Conservation (phyloP, 1,284 basidiomycete genomes). For the Earliella scabrosa region DNA sequence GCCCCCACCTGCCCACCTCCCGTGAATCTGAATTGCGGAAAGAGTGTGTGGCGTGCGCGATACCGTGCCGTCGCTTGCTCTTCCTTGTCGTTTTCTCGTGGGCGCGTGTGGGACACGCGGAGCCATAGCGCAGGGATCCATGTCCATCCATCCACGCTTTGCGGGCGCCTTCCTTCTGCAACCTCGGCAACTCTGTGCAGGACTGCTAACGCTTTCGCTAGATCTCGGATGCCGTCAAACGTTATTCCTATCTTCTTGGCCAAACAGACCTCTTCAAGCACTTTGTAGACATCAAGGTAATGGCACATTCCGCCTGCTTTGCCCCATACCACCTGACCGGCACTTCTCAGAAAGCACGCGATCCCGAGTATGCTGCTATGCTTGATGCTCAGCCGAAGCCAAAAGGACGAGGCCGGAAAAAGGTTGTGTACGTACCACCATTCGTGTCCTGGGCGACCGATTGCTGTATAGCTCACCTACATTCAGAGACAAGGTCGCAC, state of each 20-base stretch:
- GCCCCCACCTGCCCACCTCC: neutral
- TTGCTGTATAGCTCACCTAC: conserved; percentile 1
- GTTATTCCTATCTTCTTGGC: conserved; percentile 92
- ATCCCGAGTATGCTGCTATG: conserved; percentile 92
- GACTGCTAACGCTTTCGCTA: too few relatives aligned
- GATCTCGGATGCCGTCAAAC: conserved; percentile 93
- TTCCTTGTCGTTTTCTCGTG: neutral
- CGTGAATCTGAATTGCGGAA: neutral
- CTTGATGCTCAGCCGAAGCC: conserved; percentile 85
- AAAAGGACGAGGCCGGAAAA: conserved; percentile 83
- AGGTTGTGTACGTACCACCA: conserved; percentile 59
- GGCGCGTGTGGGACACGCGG: conserved; percentile 1
- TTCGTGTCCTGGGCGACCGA: neutral
- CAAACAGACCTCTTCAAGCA: conserved; percentile 97
- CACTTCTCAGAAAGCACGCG: conserved; percentile 75
- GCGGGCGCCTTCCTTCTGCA: too few relatives aligned
- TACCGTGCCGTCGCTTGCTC: too few relatives aligned
- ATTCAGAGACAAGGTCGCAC: conserved; percentile 70
- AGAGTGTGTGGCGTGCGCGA: neutral
- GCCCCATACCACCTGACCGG: neutral
- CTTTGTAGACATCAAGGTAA: conserved; percentile 92
- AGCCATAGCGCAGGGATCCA: too few relatives aligned
- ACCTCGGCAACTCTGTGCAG: too few relatives aligned
- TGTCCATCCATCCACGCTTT: too few relatives aligned
- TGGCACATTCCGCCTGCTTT: conserved; percentile 7